These are phyloP conservation scores for Darksidea phi DNA, from an alignment of 495 filamentous ascomycete species.

Conservation along the genomic window DNA sequence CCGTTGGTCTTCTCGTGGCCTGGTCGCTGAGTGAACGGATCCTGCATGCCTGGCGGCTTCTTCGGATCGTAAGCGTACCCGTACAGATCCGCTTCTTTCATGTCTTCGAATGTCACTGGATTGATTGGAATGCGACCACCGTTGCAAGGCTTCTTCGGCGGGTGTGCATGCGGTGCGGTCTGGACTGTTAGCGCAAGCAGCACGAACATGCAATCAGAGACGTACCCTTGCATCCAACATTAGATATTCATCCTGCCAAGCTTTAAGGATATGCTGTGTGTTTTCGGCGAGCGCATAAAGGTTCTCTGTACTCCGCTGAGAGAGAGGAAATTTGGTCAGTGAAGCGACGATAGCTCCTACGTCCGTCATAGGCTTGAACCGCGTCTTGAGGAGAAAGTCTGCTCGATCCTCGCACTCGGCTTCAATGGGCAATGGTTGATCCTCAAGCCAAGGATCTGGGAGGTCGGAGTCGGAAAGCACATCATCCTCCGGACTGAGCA, in stretches of 20 bases:
- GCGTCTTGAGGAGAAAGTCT: constrained; percentile 32
- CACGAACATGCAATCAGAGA: not conserved
- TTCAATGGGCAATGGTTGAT: constrained; percentile 10
- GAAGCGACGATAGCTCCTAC: constrained; percentile 33
- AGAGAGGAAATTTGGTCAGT: constrained; percentile 39
- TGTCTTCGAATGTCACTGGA: constrained; percentile 39
- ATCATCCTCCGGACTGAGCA: constrained; percentile 30
- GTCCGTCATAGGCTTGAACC: constrained; percentile 38
- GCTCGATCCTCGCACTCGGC: constrained; percentile 31
- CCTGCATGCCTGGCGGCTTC: constrained; percentile 39
- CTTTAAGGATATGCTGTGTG: constrained; percentile 52
- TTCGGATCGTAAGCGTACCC: constrained; percentile 43
- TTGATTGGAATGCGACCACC: constrained; percentile 41
- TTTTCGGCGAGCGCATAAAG: constrained; percentile 57
- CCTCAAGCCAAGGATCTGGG: constrained; percentile 25
- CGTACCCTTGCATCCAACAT: constrained; percentile 52
- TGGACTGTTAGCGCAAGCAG: constrained; percentile 8
- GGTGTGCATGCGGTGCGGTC: constrained; percentile 43
- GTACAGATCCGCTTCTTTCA: constrained; percentile 48
- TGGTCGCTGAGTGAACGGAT: constrained; percentile 41
- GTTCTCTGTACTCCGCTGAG: constrained; percentile 45
- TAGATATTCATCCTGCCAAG: constrained; percentile 65
- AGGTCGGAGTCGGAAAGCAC: constrained; percentile 32
- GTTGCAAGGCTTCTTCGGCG: constrained; percentile 45
- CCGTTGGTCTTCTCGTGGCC: constrained; percentile 36